Evolutionary conservation across 345 rosid species (phyloP), one percentile per base, ranked within the genome.

Genomic region (Eucalyptus virginea): DNA sequence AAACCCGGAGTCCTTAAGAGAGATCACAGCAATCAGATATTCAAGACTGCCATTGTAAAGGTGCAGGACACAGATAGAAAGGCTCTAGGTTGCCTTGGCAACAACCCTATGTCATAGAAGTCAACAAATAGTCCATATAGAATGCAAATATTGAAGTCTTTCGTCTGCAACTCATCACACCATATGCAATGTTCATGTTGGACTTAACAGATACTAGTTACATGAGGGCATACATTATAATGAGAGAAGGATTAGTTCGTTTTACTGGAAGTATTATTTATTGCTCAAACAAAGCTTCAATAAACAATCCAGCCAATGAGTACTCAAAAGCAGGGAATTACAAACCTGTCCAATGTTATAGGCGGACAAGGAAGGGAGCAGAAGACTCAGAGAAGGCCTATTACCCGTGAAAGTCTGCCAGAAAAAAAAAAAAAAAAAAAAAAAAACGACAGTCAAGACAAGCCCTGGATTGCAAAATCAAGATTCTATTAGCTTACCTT

Each of bases 331-430:
- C 62, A 88, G 51, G 87, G 50, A 91, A 88, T 65, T 88, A 87
- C 92, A 77, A 48, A 97, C 98, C 98, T 97, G 98, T 87, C 99
- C 99, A 89, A 97, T 93, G 86, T 89, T 95, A 94, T 95, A 97
- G 81, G 97, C 97, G 89, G 87, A 94, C 94, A 98, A 88, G 85
- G 96, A 91, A 52, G 99, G 96, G 90, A 98, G 99, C 92, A 97
- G 94, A 88, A 97, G 94, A 93, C 99, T 96, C 88, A 98, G 95
- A 91, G 99, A 98, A 92, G 99, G 99, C 89, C 99, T 93, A 89
- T 96, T 96, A 30, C 99, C 99, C 3, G 98, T 88, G 93, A 97
- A 98, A 30, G 98, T 96, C 99, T 97, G 93, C 81, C 44, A 23
- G 48, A 86, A 54, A 88, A 90, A 67, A 58, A 88, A 17, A 15